A percentile compares a stretch with the other conserved stretches of the same genome.
Conservation (phyloP, 345 rosid genomes). For the Salix arbutifolia region DNA sequence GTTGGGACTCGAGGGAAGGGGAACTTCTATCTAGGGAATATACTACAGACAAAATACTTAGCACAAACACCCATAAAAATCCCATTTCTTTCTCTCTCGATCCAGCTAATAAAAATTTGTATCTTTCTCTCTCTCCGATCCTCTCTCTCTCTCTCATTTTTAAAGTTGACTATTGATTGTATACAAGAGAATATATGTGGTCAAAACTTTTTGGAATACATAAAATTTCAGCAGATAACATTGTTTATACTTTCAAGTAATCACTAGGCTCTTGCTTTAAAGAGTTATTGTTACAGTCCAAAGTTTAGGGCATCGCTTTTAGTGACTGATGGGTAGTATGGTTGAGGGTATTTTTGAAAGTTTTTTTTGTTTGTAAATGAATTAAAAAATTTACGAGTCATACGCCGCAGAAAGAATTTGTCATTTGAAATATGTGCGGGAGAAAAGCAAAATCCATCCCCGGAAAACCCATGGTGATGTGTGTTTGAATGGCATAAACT, state of each 20-base stretch:
- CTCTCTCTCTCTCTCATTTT: not conserved
- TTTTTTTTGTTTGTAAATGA: no score
- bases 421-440: not conserved
- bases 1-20: slow-evolving; percentile 26
- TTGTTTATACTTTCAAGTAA: not conserved
- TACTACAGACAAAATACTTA: not conserved
- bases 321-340: not conserved
- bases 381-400: not conserved
- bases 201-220: not conserved
- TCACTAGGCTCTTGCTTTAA: not conserved
- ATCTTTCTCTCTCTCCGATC: slow-evolving; percentile 18
- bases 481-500: not conserved
- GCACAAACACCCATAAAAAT: slow-evolving; percentile 23
- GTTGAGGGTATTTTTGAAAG: no score
- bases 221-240: not conserved
- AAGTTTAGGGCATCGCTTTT: not conserved
- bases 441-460: not conserved
- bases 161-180: slow-evolving; percentile 4
- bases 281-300: not conserved
- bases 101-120: not conserved
- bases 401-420: not conserved
- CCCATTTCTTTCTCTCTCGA: not conserved
- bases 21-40: slow-evolving; percentile 21
- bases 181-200: not conserved
- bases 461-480: not conserved